Percentiles rank a stretch among this genome's conserved stretches.
Conservation (phyloP, 345 rosid genomes). For the Melaleuca quinquenervia region DNA sequence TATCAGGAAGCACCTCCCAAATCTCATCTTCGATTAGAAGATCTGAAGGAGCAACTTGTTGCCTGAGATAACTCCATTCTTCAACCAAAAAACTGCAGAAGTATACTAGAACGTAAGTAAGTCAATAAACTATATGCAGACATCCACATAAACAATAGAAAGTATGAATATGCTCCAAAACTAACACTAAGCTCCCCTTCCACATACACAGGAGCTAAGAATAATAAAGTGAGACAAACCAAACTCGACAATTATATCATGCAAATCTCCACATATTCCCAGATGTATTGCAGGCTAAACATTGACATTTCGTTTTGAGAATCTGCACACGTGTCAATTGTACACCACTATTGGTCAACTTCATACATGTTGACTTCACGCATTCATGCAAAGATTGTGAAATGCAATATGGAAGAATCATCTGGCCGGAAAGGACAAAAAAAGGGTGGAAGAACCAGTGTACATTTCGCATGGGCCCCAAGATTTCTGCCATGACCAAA, state of each 20-base stretch:
- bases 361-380: background rate
- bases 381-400: background rate
- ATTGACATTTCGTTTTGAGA: background rate
- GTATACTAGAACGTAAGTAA: background rate
- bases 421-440: background rate
- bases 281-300: background rate
- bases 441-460: background rate
- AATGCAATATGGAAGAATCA: background rate
- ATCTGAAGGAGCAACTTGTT: constrained; percentile 36
- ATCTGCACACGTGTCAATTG: background rate
- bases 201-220: background rate
- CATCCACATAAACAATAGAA: background rate
- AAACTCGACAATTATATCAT: background rate
- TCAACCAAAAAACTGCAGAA: constrained; percentile 53
- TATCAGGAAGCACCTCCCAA: constrained; percentile 52
- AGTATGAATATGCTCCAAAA: background rate
- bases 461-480: background rate
- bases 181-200: background rate
- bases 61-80: constrained; percentile 68
- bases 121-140: background rate
- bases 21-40: constrained; percentile 43
- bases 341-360: background rate
- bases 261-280: background rate
- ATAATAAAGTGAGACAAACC: background rate
- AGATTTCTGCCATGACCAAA: background rate